A percentile compares a stretch with the other conserved stretches of the same genome.
These are phyloP conservation scores for Candida sanyaensis DNA, from an alignment of 1,139 yeast genomes.

Conservation along the genomic window DNA sequence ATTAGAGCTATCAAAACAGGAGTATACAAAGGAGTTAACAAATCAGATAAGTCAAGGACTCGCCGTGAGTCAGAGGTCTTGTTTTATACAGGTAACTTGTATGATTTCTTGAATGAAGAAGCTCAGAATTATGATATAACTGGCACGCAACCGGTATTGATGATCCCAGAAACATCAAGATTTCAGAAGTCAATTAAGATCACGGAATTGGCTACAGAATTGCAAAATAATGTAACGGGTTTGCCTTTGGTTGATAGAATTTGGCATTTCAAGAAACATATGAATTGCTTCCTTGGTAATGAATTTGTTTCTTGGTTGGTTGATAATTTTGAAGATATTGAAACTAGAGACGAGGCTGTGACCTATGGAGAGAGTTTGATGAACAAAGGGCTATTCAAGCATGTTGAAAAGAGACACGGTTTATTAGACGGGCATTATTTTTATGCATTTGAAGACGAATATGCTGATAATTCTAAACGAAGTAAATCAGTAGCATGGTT, in stretches of 20 bases:
- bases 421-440: slow-evolving; percentile 93
- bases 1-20: slow-evolving; percentile 68
- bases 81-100: slow-evolving; percentile 86
- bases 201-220: slow-evolving; percentile 57
- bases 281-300: slow-evolving; percentile 79
- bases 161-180: slow-evolving; percentile 34
- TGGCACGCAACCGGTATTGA: slow-evolving; percentile 36
- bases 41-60: slow-evolving; percentile 36
- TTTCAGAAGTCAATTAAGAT: slow-evolving; percentile 39
- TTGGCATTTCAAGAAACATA: slow-evolving; percentile 88
- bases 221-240: slow-evolving; percentile 64
- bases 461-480: slow-evolving; percentile 36
- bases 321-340: slow-evolving; percentile 76
- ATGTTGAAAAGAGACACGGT: slow-evolving; percentile 81
- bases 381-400: slow-evolving; percentile 71
- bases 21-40: slow-evolving; percentile 45
- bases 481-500: slow-evolving; percentile 35
- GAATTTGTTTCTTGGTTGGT: slow-evolving; percentile 86
- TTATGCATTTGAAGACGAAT: slow-evolving; percentile 69
- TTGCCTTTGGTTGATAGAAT: slow-evolving; percentile 71
- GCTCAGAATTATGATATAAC: slow-evolving; percentile 35
- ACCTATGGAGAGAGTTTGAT: slow-evolving; percentile 75
- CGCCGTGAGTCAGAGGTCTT: slow-evolving; percentile 71
- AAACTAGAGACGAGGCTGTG: slow-evolving; percentile 80
- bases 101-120: slow-evolving; percentile 55